Evolutionary conservation across 73 alveolate genomes (phyloP), one percentile per base, ranked within the genome.

Genomic region (Blepharisma stoltei): DNA sequence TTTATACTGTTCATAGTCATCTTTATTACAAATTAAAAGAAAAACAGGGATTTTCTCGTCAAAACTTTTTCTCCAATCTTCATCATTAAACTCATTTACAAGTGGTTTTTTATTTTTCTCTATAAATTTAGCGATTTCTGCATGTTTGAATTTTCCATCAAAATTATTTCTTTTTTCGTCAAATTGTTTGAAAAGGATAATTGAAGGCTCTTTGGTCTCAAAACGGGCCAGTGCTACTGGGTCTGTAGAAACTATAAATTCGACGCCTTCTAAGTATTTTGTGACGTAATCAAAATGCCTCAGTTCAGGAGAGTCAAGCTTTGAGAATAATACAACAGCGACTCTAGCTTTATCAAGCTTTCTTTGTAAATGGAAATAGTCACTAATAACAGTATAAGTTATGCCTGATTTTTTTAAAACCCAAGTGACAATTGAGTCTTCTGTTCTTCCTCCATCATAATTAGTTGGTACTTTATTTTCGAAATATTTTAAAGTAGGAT

Each of bases 371-470:
- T 69, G 32, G 32, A 25, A 9, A n/a, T 7, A 43, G 2, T 46
- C 27, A 14, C 32, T 14, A 18, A 69, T 14, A 43, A 46, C 25
- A 14, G 55, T 1, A 37, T 14, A 11, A 69, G 79, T 14, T 69
- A 21, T n/a, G 0, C 32, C 21, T 8, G 11, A 14, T 46, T 43
- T 69, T 44, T 69, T 69, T 25, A 44, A 73, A 70, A 93, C 70
- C 92, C 94, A 93, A 55, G 83, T 75, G 54, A 88, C 82, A 8
- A 93, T 86, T n/a, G 88, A 89, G 54, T 91, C 93, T 54, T 85
- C 88, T 6, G 82, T 91, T 83, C 93, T 84, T 69, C 88, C 91
- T 37, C 96, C 96, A 49, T 84, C 89, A 81, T 84, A 93, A 8
- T 76, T 69, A 54, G 54, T 67, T 45, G 88, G 76, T 6, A 38